These are phyloP conservation scores for Xylaria acuta DNA, from an alignment of 495 filamentous ascomycete species.

Conservation along the genomic window DNA sequence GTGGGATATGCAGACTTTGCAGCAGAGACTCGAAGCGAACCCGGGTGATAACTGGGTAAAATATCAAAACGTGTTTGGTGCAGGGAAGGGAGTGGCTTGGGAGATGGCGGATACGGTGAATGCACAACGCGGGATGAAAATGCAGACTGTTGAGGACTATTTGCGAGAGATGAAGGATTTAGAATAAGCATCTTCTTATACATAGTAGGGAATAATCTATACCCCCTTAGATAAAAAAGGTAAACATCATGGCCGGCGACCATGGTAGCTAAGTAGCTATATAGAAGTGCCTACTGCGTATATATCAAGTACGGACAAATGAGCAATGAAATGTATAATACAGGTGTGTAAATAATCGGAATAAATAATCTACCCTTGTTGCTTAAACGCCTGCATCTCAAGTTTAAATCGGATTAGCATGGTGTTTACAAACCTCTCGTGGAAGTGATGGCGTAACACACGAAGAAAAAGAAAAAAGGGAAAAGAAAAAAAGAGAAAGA, in stretches of 20 bases:
- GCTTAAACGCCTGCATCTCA: no score
- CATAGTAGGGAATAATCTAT: background rate
- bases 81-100: constrained; percentile 65
- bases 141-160: constrained; percentile 53
- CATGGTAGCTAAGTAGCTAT: no score
- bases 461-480: background rate
- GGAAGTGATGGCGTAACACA: background rate
- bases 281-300: no score
- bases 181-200: background rate
- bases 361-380: no score
- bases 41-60: constrained; percentile 59
- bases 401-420: no score
- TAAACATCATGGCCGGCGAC: no score
- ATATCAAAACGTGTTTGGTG: constrained; percentile 66
- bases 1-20: constrained; percentile 49
- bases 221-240: no score
- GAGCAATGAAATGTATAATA: no score
- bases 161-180: constrained; percentile 34
- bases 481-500: background rate
- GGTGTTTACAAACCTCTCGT: no score
- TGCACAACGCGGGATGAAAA: constrained; percentile 47
- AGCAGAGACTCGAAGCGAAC: constrained; percentile 48
- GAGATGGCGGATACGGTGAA: constrained; percentile 57
- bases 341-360: no score
- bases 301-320: no score